Evolutionary conservation across 2,329 filamentous ascomycete genomes (phyloP).

Genomic region (Catunica adiposa): DNA sequence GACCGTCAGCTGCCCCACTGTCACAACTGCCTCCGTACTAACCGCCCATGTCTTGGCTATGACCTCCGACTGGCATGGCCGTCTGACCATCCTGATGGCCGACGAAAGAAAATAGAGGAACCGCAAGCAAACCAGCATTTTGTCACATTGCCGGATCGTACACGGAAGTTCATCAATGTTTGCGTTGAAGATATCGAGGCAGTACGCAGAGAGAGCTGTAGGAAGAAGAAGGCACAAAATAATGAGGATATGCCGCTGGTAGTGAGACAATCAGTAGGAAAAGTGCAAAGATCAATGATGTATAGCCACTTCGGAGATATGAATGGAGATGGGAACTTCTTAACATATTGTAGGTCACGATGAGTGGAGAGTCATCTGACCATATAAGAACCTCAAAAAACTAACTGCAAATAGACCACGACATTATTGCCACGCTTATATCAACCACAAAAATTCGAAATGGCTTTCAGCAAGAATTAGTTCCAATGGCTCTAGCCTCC

Average conservation of each 20-base stretch:
- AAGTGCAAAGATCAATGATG: background rate
- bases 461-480: conserved; percentile 29
- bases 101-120: conserved; percentile 21
- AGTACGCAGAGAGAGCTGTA: background rate
- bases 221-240: background rate
- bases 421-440: conserved; percentile 27
- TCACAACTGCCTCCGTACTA: conserved; percentile 27
- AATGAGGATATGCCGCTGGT: background rate
- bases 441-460: conserved; percentile 31
- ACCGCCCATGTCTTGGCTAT: conserved; percentile 28
- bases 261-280: background rate
- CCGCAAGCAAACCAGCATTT: conserved; percentile 20
- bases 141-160: conserved; percentile 20
- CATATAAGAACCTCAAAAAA: background rate
- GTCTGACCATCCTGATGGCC: conserved; percentile 27
- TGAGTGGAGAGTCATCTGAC: background rate
- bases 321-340: background rate
- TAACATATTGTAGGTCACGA: conserved; percentile 5
- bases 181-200: conserved; percentile 23
- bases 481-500: conserved; percentile 29
- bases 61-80: conserved; percentile 31
- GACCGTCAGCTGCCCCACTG: conserved; percentile 28
- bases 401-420: conserved; percentile 21
- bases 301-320: background rate
- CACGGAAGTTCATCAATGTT: conserved; percentile 20